Evolutionary conservation across 805 yeast species (phyloP), one percentile per base, ranked within the genome.

Genomic region (Zygoascus ofunaensis): DNA sequence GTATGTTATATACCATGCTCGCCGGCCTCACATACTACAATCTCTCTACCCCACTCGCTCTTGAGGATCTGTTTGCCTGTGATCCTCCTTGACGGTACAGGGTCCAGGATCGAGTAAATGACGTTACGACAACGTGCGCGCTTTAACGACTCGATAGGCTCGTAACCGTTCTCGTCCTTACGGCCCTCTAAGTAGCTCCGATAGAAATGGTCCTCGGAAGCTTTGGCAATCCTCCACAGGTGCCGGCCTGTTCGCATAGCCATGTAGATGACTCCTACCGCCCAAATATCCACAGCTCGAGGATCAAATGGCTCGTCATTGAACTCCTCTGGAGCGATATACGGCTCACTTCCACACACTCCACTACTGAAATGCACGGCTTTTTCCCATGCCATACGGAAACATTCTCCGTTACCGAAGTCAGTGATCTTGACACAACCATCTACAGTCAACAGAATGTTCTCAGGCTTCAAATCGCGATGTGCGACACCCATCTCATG

Each of bases 31-130:
- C 95, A 87, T 22, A 85, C 79, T 46, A 65, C 71, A 51, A 89
- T 86, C 61, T 84, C 94, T 47, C 97, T 70, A 1, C 92, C 94
- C 97, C 97, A 89, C 63, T 90, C 97, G 60, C 92, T 80, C 56
- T 82, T 87, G 58, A 90, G 70, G 19, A 87, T 78, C 63, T 90
- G 96, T 52, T 76, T 76, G 10, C 92, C 92, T 17, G 83, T 87
- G 50, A 90, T 82, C 60, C 97, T 73, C 57, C 96, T 72, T 19
- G 72, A 69, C 3, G 97, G 94, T 36, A 79, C 76, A 1, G 97
- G 97, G 59, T 90, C 97, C 55, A 90, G 69, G 42, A 90, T 81
- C 14, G 95, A 85, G 61, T 89, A 89, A 49, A 90, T 82, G 36
- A 89, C 97, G 57, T 89, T 89, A 46, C 96, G 71, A 59, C 97